Evolutionary conservation across 192 early-diverging fungal species (phyloP), one percentile per base, ranked within the genome.

Genomic region (Coemansia sp.): DNA sequence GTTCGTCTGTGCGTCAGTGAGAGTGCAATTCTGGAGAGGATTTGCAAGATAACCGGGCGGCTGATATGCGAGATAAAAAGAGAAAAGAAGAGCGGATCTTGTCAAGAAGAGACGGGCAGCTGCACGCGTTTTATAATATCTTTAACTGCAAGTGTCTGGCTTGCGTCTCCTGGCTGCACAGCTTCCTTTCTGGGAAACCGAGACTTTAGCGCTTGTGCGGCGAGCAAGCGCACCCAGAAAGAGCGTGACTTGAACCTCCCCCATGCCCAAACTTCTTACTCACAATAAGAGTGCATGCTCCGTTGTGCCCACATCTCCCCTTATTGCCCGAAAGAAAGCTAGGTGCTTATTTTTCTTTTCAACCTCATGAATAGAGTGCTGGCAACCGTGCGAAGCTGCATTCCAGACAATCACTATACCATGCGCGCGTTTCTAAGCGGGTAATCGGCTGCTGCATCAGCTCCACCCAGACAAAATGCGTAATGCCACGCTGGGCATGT

Each of bases 181-280:
- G 7, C 32, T 32, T 32, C 32, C 32, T 56, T 56, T 56, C 58
- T 43, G 41, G 39, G 58, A 45, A 43, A 22, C 11, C 21, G 39
- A 47, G 58, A 60, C 58, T 60, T 60, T 53, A 45, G 14, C 14
- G 43, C n/a, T 45, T 45, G 43, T 3, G 43, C 15, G 11, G 11
- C 8, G 25, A 27, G 27, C 55, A 23, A 29, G 6, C 35, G 25
- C 17, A 17, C 25, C 17, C 55, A 56, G 25, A 56, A 56, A 56
- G 55, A 17, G 27, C 55, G 35, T 35, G 55, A 56, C 55, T 56
- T 22, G 14, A n/a, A n/a, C 25, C 25, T 23, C 55, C 29, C 25
- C 43, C 43, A n/a, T 45, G 43, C 43, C 43, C 43, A 45, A 45
- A 45, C 43, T 45, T 45, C 43, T 45, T 45, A 45, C 43, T 45